Evolutionary conservation across 2,329 filamentous ascomycete species (phyloP), one percentile per base, ranked within the genome.

Genomic region (Penicillium sp.): DNA sequence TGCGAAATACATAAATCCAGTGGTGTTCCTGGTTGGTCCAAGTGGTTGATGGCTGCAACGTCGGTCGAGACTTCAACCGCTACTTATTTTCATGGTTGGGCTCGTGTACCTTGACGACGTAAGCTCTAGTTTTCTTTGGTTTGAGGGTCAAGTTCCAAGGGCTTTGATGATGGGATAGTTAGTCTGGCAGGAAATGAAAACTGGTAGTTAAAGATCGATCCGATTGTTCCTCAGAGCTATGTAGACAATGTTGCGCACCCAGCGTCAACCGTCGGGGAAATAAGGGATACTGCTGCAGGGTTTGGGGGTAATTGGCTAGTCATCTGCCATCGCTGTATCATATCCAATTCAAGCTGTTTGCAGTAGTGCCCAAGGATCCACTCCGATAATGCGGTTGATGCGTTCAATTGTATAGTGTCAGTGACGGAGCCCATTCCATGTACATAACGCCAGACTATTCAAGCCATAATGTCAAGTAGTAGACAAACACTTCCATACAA

Each of bases 41-140:
- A 49, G 42, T 35, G 35, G 20, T 33, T 28, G 37, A 24, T 27
- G 42, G 25, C 56, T 60, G 56, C 59, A 57, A 46, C 27, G 37
- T 52, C 52, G 56, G 59, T 58, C 47, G 38, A 48, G 46, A 61
- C 48, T 52, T 37, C 51, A 60, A 60, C 48, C 8, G 25, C 4
- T 15, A 31, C 25, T 31, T 35, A 24, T 28, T 27, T 18, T 35
- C 20, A 42, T 15, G 24, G 42, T 46, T 38, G 48, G 42, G 31
- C 29, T 44, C 31, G 44, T 52, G 55, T 54, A 48, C 29, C 50
- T 52, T 42, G 33, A 47, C 10, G 32, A 41, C 23, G 42, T 31
- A 43, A 43, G 43, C 18, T 18, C 15, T 23, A 13, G 3, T 15
- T 6, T 10, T 20, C 10, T 6, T 37, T 37, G 15, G 15, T 20